Evolutionary conservation across 192 early-diverging fungal genomes (phyloP).

Genomic region (Backusella sp.): DNA sequence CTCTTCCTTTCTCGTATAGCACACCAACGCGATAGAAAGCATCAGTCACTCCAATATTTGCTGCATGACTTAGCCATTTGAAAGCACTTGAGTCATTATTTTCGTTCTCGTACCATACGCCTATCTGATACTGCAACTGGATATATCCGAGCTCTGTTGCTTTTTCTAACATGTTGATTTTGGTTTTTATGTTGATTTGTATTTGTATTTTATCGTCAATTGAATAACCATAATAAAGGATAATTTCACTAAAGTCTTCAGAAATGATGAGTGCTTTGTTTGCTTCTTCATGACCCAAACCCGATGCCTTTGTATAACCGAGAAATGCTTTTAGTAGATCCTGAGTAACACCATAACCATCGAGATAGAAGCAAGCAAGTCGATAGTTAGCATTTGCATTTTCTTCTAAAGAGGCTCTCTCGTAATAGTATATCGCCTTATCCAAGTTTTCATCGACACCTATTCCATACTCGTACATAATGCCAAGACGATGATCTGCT

Average conservation of each 20-base stretch:
- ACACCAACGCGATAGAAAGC: neutral
- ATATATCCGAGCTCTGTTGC: neutral
- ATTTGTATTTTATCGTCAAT: too few species aligned
- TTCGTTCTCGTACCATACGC: neutral
- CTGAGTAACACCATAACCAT: neutral
- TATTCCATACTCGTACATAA: neutral
- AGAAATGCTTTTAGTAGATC: neutral
- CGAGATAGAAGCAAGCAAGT: neutral
- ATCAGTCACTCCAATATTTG: too few species aligned
- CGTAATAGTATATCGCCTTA: neutral
- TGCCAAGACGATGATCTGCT: too few species aligned
- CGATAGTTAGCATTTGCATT: neutral
- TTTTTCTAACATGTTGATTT: neutral
- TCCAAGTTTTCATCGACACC: neutral
- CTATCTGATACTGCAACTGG: neutral
- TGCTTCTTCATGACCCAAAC: neutral
- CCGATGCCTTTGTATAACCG: neutral
- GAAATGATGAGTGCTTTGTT: neutral
- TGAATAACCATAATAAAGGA: too few species aligned
- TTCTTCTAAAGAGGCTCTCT: neutral
- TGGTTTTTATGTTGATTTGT: neutral
- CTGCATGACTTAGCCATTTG: too few species aligned
- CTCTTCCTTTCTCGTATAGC: neutral
- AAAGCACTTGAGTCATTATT: too few species aligned
- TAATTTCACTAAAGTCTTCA: neutral